Percentiles rank a stretch among this genome's conserved stretches.
Evolutionary conservation across 176 grass and related monocot genomes (phyloP).

Genomic region (Bonia amplexicaulis): DNA sequence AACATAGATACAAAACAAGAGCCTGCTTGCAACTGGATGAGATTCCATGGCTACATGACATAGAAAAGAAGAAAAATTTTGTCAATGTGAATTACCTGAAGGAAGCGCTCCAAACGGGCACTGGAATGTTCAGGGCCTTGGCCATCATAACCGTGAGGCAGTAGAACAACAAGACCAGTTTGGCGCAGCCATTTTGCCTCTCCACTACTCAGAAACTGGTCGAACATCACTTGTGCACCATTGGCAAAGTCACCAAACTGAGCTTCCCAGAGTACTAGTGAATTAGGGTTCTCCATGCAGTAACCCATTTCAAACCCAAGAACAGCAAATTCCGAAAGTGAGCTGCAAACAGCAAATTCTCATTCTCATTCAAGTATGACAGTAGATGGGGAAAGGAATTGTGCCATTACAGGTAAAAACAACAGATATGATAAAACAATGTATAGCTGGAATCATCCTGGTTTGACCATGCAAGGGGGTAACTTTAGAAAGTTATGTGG

Average conservation of each 20-base stretch:
- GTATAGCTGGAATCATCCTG: background rate
- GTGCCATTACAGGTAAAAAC: background rate
- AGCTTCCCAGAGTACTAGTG: slow-evolving; percentile 90
- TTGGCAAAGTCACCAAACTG: slow-evolving; percentile 96
- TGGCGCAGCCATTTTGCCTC: slow-evolving; percentile 97
- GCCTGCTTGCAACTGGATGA: background rate
- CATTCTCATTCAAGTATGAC: background rate
- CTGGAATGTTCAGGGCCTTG: slow-evolving; percentile 97
- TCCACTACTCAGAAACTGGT: slow-evolving; percentile 95
- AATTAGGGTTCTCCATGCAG: slow-evolving; percentile 98
- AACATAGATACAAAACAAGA: slow-evolving; percentile 1
- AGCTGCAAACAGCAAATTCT: slow-evolving; percentile 45
- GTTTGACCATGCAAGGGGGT: background rate
- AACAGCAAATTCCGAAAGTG: slow-evolving; percentile 97
- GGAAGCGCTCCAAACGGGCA: slow-evolving; percentile 83
- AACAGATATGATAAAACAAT: background rate
- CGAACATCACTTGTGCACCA: slow-evolving; percentile 96
- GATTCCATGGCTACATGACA: background rate
- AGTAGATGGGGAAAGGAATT: background rate
- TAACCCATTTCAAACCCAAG: slow-evolving; percentile 97
- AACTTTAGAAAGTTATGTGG: background rate
- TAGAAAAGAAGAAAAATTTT: background rate
- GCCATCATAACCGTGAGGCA: slow-evolving; percentile 95
- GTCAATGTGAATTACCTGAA: slow-evolving; percentile 53
- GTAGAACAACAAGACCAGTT: slow-evolving; percentile 72